Evolutionary conservation across 192 early-diverging fungal species (phyloP).

Genomic region (Cladochytrium replicatum): DNA sequence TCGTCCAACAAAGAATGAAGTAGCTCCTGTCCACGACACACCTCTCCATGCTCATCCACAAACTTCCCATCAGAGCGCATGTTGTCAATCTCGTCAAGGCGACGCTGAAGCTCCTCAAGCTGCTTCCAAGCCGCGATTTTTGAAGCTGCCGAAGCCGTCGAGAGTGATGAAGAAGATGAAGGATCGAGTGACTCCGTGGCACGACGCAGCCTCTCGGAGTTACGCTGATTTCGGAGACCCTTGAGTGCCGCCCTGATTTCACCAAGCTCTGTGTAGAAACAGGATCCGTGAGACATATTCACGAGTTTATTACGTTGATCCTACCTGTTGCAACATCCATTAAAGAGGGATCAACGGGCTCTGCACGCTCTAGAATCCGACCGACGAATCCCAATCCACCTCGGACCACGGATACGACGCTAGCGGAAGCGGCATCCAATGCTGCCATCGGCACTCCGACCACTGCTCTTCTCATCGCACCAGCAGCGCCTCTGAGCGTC

Average conservation of each 20-base stretch:
- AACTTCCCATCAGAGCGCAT: slow-evolving; percentile 19
- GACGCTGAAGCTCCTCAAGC: slow-evolving; percentile 6
- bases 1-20: slow-evolving; percentile 15
- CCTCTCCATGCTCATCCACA: slow-evolving; percentile 14
- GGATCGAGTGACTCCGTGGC: too few relatives aligned
- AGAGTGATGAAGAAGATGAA: background rate
- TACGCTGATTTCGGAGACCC: slow-evolving; percentile 1
- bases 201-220: background rate
- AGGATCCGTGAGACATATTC: too few relatives aligned
- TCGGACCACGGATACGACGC: background rate
- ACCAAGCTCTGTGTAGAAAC: slow-evolving; percentile 2
- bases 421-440: background rate
- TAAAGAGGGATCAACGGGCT: too few relatives aligned
- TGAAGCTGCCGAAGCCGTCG: background rate
- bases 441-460: background rate
- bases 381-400: background rate
- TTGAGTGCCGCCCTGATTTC: slow-evolving; percentile 2
- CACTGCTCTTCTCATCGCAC: background rate
- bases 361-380: too few relatives aligned
- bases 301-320: background rate
- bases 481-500: background rate
- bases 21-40: slow-evolving; percentile 7
- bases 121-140: slow-evolving; percentile 3
- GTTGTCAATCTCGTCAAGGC: slow-evolving; percentile 13
- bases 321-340: background rate